Conservation (phyloP, 129 eudicot genomes). For the Kitagawia praeruptora region DNA sequence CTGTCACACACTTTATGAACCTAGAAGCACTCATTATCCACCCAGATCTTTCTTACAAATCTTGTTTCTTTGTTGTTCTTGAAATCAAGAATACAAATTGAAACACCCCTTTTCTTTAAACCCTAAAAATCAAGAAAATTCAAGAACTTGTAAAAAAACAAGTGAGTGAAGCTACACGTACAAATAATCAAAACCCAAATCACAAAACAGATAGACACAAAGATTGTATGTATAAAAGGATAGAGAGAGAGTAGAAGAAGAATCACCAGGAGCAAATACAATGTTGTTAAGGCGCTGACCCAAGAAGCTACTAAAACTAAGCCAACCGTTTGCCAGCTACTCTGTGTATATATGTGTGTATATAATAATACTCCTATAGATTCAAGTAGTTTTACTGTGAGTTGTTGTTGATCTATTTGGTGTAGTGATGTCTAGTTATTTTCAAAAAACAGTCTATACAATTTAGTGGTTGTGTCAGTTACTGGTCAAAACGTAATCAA, state of each 20-base stretch:
- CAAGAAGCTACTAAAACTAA: neutral
- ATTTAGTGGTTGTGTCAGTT: neutral
- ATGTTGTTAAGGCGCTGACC: constrained; percentile 3
- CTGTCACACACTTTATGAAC: constrained; percentile 94
- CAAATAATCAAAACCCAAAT: neutral
- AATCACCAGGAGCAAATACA: neutral
- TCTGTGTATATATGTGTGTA: neutral
- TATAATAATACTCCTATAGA: too few relatives aligned
- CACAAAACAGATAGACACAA: neutral
- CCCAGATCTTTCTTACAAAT: neutral
- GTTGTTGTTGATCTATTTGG: neutral
- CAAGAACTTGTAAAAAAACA: neutral
- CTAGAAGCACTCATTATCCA: constrained; percentile 39
- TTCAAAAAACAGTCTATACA: neutral
- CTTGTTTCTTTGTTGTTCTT: neutral
- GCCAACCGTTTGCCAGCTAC: constrained; percentile 6
- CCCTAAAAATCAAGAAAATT: neutral
- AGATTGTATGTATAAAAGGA: neutral
- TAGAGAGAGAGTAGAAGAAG: neutral
- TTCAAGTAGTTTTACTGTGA: neutral
- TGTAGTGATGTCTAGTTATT: neutral
- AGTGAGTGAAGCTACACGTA: neutral
- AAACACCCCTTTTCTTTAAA: neutral
- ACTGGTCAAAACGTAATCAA: neutral
- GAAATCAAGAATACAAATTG: neutral